phyloP scores from a whole-genome alignment of 2,329 filamentous ascomycete genomes.

The Colletotrichum euphorbiae region DNA sequence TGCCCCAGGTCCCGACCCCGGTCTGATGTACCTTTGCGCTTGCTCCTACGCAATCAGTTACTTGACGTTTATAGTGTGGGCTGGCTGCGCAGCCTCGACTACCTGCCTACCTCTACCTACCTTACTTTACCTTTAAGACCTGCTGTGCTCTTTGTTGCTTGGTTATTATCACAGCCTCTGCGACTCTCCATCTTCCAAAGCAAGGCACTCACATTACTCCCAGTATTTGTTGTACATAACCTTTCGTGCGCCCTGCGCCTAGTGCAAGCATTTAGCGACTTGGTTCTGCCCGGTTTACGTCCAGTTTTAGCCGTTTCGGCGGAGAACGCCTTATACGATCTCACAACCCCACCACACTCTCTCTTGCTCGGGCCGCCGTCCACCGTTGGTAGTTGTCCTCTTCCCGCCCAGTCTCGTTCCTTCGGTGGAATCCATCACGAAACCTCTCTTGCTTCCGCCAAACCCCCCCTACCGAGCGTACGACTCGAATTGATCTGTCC shows the following conservation, averaged over 20 bases:
- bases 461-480: neutral
- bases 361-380: conserved; percentile 37
- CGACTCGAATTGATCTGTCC: conserved; percentile 4
- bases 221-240: conserved; percentile 23
- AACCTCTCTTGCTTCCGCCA: conserved; percentile 2
- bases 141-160: conserved; percentile 15
- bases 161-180: conserved; percentile 19
- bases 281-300: conserved; percentile 22
- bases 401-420: conserved; percentile 26
- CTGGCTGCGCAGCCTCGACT: conserved; percentile 3
- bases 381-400: conserved; percentile 30
- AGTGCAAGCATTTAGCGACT: conserved; percentile 29
- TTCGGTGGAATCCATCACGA: conserved; percentile 32
- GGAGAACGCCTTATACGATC: conserved; percentile 36
- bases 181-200: conserved; percentile 13
- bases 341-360: conserved; percentile 18
- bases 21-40: neutral
- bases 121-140: neutral
- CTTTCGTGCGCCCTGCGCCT: conserved; percentile 34
- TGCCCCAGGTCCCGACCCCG: conserved; percentile 26
- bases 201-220: conserved; percentile 14
- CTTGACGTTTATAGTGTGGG: conserved; percentile 2
- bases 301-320: conserved; percentile 38
- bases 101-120: neutral
- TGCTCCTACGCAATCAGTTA: neutral